Base-by-base conservation (phyloP, 2,329 filamentous ascomycete species). In the Penicillium psychrosexuale region DNA sequence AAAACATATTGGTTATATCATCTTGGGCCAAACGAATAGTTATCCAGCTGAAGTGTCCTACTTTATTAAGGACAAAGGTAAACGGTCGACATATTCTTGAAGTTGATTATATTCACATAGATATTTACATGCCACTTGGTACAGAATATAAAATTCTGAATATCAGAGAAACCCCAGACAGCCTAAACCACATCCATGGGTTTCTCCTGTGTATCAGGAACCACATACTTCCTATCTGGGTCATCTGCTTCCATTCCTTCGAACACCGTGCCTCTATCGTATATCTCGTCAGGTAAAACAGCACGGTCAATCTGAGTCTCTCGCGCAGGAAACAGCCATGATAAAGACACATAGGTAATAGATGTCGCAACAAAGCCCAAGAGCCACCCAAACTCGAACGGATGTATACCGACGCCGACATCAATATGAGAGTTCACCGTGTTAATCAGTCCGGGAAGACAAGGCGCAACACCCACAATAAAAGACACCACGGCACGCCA, bases 381-480 rank as follows among this genome's bases (percentile, higher is more conserved):
- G 17, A 88, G 66, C 81, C 85, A 88, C n/a, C 85, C 84, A 65
- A 88, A 85, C 27, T 80, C 78, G 65, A 87, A 88, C 5, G 86
- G 72, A 59, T 82, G 79, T 0, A 77, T 72, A 0, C 85, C 85
- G 0, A 72, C 71, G 0, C 78, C 78, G 1, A 75, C 68, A 12
- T 66, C 42, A 33, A 76, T 63, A 11, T 55, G 52, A 0, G 60
- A 42, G 53, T 77, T 77, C 33, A 81, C 75, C 61, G 62, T 66
- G 47, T 77, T 68, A 2, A 75, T 73, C 55, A 87, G 74, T 0
- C 83, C 84, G 0, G 84, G 84, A 1, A 87, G 62, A 42, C 79
- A 81, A 0, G 84, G 84, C 1, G 72, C 78, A 0, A 86, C 78
- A 7, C 81, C 80, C 6, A 82, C 72, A n/a, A 85, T 43, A 60